A percentile compares a stretch with the other conserved stretches of the same genome.
Conservation (phyloP, 352 stramenopile species). For the Thalassiosira pacifica region DNA sequence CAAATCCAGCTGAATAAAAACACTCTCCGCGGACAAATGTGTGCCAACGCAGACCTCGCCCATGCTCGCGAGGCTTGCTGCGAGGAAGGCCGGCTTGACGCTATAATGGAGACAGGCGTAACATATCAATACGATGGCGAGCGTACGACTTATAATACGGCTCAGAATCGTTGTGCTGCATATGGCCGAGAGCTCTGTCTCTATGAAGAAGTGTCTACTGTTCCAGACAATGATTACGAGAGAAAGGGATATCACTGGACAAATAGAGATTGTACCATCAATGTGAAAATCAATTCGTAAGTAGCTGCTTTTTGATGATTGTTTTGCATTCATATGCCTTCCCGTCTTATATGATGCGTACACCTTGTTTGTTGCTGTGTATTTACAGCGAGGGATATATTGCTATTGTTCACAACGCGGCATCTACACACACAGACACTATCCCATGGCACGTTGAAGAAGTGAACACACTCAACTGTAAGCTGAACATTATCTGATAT, state of each 20-base stretch:
- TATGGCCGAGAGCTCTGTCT: constrained; percentile 46
- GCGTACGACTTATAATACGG: constrained; percentile 35
- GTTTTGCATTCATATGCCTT: not conserved
- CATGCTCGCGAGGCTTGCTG: constrained; percentile 36
- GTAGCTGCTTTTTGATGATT: constrained; percentile 22
- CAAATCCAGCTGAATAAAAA: constrained; percentile 55
- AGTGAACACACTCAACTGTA: constrained; percentile 62
- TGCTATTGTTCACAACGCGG: constrained; percentile 63
- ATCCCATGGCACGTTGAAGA: constrained; percentile 61
- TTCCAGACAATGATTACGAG: constrained; percentile 39
- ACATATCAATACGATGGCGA: constrained; percentile 29
- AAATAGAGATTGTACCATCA: constrained; percentile 63
- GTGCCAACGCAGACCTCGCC: constrained; percentile 27
- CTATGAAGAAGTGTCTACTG: constrained; percentile 16
- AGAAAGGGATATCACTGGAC: constrained; percentile 69
- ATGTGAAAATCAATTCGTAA: constrained; percentile 72
- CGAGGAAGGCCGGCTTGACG: not conserved
- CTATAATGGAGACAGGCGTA: constrained; percentile 14
- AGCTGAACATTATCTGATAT: not conserved
- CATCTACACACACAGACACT: constrained; percentile 29
- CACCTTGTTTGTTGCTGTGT: constrained; percentile 5
- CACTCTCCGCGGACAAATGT: constrained; percentile 50
- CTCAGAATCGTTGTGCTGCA: constrained; percentile 23
- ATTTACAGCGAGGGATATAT: constrained; percentile 56
- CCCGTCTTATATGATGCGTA: not conserved